These are phyloP conservation scores for Delphinella strobiligena DNA, from an alignment of 2,329 filamentous ascomycete species.

Conservation along the genomic window DNA sequence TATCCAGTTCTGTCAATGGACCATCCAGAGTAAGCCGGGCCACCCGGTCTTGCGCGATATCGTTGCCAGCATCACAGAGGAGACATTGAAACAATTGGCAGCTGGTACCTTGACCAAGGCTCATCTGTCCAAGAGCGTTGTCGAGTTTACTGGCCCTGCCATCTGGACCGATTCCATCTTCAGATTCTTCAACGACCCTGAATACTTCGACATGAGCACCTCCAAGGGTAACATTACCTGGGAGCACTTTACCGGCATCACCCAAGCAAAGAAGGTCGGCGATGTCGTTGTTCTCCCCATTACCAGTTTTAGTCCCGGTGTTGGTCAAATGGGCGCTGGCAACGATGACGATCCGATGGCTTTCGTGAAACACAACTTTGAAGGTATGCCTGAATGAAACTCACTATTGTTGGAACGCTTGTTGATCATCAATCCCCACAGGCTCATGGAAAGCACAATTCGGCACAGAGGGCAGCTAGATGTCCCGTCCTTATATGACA, in stretches of 20 bases:
- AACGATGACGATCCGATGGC: constrained; percentile 89
- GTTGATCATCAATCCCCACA: neutral
- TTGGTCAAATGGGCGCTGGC: constrained; percentile 82
- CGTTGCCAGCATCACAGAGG: constrained; percentile 72
- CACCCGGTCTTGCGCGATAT: constrained; percentile 85
- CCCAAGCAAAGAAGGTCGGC: constrained; percentile 70
- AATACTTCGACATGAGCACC: constrained; percentile 70
- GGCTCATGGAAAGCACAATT: constrained; percentile 1
- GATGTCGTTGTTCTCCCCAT: constrained; percentile 92
- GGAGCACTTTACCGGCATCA: constrained; percentile 82
- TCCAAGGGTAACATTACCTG: constrained; percentile 68
- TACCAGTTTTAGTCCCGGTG: constrained; percentile 92
- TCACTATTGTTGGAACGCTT: neutral
- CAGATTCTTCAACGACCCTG: constrained; percentile 80
- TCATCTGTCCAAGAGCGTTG: constrained; percentile 55
- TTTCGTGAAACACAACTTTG: constrained; percentile 93
- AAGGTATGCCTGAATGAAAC: constrained; percentile 49
- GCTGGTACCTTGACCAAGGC: constrained; percentile 49
- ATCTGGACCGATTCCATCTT: constrained; percentile 92
- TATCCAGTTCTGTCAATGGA: constrained; percentile 99
- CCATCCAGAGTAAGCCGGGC: constrained; percentile 88
- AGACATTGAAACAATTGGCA: constrained; percentile 63
- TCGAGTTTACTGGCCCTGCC: constrained; percentile 89
- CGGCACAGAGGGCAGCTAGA: neutral
- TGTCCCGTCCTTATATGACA: no score